Evolutionary conservation across 2,329 filamentous ascomycete species (phyloP), one percentile per base, ranked within the genome.

Genomic region (Chrysoporthe deuterocubensis): DNA sequence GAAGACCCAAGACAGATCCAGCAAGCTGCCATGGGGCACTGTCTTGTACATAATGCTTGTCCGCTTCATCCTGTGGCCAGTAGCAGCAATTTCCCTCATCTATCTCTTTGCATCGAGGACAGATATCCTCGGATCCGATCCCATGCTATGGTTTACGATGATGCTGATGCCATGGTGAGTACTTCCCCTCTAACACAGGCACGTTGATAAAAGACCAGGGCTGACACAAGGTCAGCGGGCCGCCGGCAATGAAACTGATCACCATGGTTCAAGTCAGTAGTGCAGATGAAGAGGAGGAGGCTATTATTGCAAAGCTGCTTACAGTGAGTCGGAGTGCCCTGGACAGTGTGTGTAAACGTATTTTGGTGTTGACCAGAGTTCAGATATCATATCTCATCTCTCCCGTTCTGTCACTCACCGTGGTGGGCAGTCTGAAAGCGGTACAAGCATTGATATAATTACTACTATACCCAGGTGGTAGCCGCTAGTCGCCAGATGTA

Each of bases 141-240:
- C 88, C 0, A 85, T 91, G 71, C 76, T 92, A 43, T 91, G 88
- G 88, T 91, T 91, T 72, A 81, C 79, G 18, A 76, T 83, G 74
- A 82, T 82, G 79, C 71, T 83, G 54, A 83, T 84, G 82, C 82
- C 82, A 0, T 66, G 65, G 64, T 66, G 18, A 66, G 46, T 56
- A 21, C 8, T 42, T 46, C 8, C 18, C 9, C 16, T 16, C 11
- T n/a, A 14, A 21, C 14, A 18, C 26, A 26, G 26, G 26, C 26
- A 26, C 26, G 26, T 26, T 26, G 26, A 26, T 26, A 2, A 26
- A 26, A 26, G 26, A 26, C 26, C 26, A 56, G 16, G 18, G 18
- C 57, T 61, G 13, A 56, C 5, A 21, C 18, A 26, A 44, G 5
- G 18, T 26, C 32, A 79, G 78, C 7, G 82, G 82, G 0, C 82